Evolutionary conservation across 805 yeast genomes (phyloP), one percentile per base, ranked within the genome.

Genomic region (Metschnikowia colocasiae): DNA sequence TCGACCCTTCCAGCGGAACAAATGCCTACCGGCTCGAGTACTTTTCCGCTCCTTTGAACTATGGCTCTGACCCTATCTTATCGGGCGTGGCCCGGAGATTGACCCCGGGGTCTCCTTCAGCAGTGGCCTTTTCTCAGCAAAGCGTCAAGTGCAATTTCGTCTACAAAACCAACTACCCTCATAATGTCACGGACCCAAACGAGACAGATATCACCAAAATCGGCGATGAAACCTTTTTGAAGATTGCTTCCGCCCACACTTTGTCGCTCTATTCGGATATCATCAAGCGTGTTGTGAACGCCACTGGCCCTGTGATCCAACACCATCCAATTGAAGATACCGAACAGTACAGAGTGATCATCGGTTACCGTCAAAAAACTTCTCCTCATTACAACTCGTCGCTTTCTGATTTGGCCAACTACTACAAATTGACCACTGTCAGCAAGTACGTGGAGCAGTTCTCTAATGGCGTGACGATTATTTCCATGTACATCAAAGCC

Each of bases 371-470:
- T 58, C 90, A 86, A 64, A 82, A 83, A 53, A 75, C 95, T 22
- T 84, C 97, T 10, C 85, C 94, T 40, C 84, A 89, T 56, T 92
- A 85, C 73, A 88, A 84, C 67, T 82, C 95, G 30, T 95, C 97
- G 18, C 76, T 92, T 52, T 79, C 88, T 43, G 86, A 91, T 53
- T 76, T 92, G 64, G 91, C 91, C 59, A 85, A 85, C 64, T 94
- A 89, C 74, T 92, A 92, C 69, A 86, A 89, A 53, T 78, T 94
- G 57, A 79, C 81, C 39, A 82, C 91, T 50, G 82, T 94, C 43
- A 81, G 97, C 66, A 90, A 90, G 70, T 94, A 91, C 63, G 90
- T 94, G 49, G 99, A 92, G 67, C 94, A 91, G 64, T 94, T 92
- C 64, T 76, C 91, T 55, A 89, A 91, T 62, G 96, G 96, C 44